phyloP scores from a whole-genome alignment of 768 basidiomycete genomes.

The Suillus ampliporus region DNA sequence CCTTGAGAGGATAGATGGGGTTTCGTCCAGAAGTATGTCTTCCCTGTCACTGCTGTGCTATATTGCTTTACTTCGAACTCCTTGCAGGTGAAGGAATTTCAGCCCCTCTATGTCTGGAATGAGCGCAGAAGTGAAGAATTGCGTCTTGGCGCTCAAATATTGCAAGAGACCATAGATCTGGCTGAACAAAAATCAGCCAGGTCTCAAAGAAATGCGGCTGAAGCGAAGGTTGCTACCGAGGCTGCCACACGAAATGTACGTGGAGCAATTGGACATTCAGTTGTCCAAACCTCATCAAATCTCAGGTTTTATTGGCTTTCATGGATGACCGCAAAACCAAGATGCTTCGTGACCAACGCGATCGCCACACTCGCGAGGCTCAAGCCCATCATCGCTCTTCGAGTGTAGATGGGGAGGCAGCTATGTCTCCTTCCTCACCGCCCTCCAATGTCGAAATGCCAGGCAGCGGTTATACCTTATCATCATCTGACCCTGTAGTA shows the following conservation, averaged over 20 bases:
- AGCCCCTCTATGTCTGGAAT: slow-evolving; percentile 75
- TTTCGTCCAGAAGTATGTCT: slow-evolving; percentile 68
- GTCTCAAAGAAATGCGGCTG: slow-evolving; percentile 50
- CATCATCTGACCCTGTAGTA: slow-evolving; percentile 14
- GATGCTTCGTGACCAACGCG: slow-evolving; percentile 58
- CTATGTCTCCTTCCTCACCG: background rate
- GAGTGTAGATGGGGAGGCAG: background rate
- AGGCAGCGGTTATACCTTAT: slow-evolving; percentile 27
- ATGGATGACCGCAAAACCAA: slow-evolving; percentile 77
- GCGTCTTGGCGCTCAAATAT: slow-evolving; percentile 64
- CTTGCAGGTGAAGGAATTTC: slow-evolving; percentile 67
- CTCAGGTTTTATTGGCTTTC: slow-evolving; percentile 77
- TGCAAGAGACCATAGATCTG: slow-evolving; percentile 64
- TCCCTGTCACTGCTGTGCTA: slow-evolving; percentile 8
- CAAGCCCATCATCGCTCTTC: slow-evolving; percentile 5
- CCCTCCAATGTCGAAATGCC: slow-evolving; percentile 26
- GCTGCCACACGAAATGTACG: slow-evolving; percentile 61
- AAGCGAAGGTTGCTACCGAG: slow-evolving; percentile 63
- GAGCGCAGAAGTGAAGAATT: slow-evolving; percentile 57
- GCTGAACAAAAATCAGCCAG: slow-evolving; percentile 56
- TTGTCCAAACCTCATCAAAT: slow-evolving; percentile 6
- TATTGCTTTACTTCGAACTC: background rate
- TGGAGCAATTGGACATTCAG: background rate
- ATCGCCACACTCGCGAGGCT: slow-evolving; percentile 52
- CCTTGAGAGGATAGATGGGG: slow-evolving; percentile 58